Evolutionary conservation across 2,329 filamentous ascomycete genomes (phyloP).

Genomic region (Diaporthe sp.): DNA sequence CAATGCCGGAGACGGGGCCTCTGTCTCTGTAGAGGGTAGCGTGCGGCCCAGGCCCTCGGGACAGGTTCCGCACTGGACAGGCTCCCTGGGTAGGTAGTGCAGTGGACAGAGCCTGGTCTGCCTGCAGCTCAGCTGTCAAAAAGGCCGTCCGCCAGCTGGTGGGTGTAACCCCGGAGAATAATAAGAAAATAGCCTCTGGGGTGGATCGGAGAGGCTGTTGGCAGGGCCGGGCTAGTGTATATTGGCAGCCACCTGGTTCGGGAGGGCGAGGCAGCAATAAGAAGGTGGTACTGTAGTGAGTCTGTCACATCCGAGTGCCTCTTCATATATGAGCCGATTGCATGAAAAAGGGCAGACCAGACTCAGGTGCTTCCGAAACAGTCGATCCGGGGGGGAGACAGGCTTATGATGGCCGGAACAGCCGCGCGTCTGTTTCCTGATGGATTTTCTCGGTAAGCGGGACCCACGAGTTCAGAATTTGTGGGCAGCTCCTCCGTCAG

Average conservation of each 20-base stretch:
- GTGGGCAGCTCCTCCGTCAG: neutral
- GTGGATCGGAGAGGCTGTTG: constrained; percentile 27
- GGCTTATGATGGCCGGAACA: constrained; percentile 21
- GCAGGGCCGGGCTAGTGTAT: constrained; percentile 8
- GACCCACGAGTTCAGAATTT: neutral
- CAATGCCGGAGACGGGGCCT: constrained; percentile 6
- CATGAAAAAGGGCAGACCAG: constrained; percentile 16
- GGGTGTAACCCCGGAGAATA: constrained; percentile 36
- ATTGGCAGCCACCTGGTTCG: constrained; percentile 25
- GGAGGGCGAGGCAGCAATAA: neutral
- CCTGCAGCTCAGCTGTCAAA: constrained; percentile 29
- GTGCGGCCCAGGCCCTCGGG: constrained; percentile 28
- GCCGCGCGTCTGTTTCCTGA: constrained; percentile 39
- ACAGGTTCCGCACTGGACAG: neutral
- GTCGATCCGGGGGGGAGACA: constrained; percentile 14
- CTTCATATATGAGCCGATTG: constrained; percentile 5
- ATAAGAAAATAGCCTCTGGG: neutral
- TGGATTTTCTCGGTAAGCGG: neutral
- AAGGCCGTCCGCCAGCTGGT: constrained; percentile 31
- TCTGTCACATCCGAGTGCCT: constrained; percentile 25
- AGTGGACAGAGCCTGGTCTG: neutral
- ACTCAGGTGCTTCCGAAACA: constrained; percentile 17
- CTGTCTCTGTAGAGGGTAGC: constrained; percentile 6
- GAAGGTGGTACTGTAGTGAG: neutral
- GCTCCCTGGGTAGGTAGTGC: neutral